Base-by-base conservation (phyloP, 805 yeast genomes). In the Wickerhamiella cacticola region DNA sequence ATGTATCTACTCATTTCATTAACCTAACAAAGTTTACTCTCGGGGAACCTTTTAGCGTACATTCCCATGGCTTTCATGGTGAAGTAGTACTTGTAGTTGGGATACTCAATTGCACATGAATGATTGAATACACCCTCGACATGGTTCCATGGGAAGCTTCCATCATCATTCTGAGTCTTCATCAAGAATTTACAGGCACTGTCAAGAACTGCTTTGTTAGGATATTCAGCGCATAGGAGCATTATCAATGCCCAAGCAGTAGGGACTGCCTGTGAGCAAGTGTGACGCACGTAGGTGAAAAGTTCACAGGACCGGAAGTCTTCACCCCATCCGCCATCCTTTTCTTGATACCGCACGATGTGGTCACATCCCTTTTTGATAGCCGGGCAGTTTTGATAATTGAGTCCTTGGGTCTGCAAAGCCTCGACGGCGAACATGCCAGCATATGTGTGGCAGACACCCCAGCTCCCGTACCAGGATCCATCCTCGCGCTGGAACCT, bases 391-490 rank as follows among this genome's bases (percentile, higher is more conserved):
- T 80, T 85, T 1, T 58, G 59, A 61, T 87, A 89, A 1, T 59
- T 67, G 49, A 73, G 72, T 1, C 79, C 84, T 23, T 81, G 80
- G 3, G 89, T 75, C 23, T 76, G 69, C 43, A 92, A 70, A 0
- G 97, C 97, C 57, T 92, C 99, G 24, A 92, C 64, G 0, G 99
- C 99, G 74, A 92, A 92, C 98, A 92, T 92, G 1, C 87, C 83
- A 0, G 97, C 97, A 63, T 92, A 92, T 0, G 96, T 84, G 61
- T 73, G 87, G 61, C 99, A 92, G 4, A 92, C 80, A 31, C 98
- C 99, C 99, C 99, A 92, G 35, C 86, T 79, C 1, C 99, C 99
- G 62, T 88, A 94, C 97, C 97, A 92, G 12, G 94, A 79, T 0
- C 99, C 99, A 63, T 92, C 95, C 0, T 59, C 58, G 39, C 70